phyloP scores from a whole-genome alignment of 116 monocot species.

The Papilionanthe hybrid region DNA sequence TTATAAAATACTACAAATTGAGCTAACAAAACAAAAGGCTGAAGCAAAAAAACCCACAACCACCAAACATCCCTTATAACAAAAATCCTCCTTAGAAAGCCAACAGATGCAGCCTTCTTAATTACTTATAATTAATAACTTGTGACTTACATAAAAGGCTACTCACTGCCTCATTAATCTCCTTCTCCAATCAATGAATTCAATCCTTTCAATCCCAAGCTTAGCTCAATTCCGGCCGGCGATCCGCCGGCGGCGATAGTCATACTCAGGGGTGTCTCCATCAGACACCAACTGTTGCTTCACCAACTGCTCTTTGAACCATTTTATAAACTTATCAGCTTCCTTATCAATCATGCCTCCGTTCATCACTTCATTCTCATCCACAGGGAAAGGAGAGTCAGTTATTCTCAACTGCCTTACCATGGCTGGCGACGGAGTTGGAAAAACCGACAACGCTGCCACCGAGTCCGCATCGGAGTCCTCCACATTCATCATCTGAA shows the following conservation, averaged over 20 bases:
- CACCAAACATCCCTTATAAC: no score
- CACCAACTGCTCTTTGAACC: conserved; percentile 75
- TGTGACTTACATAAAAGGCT: no score
- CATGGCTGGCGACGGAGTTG: conserved; percentile 14
- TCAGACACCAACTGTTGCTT: conserved; percentile 14
- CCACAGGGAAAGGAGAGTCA: conserved; percentile 71
- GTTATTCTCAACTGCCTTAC: conserved; percentile 63
- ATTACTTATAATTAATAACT: not conserved
- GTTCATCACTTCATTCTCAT: conserved; percentile 36
- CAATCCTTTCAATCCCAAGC: no score
- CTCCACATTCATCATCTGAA: conserved; percentile 35
- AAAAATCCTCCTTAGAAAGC: no score
- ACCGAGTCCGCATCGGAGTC: not conserved
- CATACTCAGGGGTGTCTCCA: conserved; percentile 9
- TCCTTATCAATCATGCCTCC: conserved; percentile 33
- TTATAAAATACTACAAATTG: no score
- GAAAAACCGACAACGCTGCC: not conserved
- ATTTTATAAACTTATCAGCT: conserved; percentile 72
- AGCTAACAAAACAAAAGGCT: no score
- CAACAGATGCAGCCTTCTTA: no score
- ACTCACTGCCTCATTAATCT: no score
- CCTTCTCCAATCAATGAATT: no score
- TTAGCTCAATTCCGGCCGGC: no score
- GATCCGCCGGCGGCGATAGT: no score
- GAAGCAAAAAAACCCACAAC: no score